These are phyloP conservation scores for Hibiscus tridactylites DNA, from an alignment of 345 rosid species.

Conservation along the genomic window DNA sequence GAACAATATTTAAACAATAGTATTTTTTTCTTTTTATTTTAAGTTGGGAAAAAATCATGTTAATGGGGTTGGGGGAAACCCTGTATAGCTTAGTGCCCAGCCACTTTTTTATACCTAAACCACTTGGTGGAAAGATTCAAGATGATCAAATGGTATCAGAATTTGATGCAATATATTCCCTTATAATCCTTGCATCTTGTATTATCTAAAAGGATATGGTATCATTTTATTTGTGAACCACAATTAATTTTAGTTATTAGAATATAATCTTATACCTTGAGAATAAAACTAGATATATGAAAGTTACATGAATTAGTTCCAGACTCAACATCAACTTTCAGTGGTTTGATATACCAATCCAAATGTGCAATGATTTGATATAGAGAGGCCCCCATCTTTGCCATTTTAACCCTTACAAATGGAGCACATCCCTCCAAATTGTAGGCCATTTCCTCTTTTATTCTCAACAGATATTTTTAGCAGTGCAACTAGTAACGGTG, in stretches of 20 bases:
- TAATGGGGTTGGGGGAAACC: constrained; percentile 1
- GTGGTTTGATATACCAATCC: neutral
- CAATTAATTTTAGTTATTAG: neutral
- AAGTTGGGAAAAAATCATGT: neutral
- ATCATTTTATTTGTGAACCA: neutral
- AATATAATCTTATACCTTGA: neutral
- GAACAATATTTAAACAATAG: neutral
- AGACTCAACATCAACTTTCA: constrained; percentile 1
- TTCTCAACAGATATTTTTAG: neutral
- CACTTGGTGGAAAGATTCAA: neutral
- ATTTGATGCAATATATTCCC: neutral
- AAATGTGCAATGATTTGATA: constrained; percentile 10
- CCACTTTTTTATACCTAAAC: neutral
- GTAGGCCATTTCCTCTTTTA: neutral
- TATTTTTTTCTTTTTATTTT: neutral
- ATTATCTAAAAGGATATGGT: neutral
- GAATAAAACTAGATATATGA: neutral
- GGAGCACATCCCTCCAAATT: neutral
- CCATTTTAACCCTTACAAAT: neutral
- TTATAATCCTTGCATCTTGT: neutral
- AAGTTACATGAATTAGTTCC: constrained; percentile 7
- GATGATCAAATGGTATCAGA: neutral
- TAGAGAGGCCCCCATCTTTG: constrained; percentile 4
- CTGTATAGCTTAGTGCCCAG: neutral
- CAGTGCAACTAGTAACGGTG: constrained; percentile 7